These are phyloP conservation scores for Phytopythium montanum DNA, from an alignment of 352 stramenopile species.

Conservation along the genomic window DNA sequence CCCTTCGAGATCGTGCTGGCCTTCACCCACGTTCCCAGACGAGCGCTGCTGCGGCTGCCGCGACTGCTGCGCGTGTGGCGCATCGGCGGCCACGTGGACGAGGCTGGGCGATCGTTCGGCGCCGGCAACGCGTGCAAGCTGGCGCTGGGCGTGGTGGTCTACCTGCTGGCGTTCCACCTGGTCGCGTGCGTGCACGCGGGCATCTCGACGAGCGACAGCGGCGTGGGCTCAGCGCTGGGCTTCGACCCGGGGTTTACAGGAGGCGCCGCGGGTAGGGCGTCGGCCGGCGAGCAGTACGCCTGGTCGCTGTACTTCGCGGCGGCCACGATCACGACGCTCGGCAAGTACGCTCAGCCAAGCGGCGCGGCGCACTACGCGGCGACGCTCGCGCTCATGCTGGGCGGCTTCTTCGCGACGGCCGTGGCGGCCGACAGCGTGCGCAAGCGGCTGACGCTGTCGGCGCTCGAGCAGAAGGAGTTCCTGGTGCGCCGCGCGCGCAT, in stretches of 20 bases:
- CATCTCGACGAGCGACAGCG: background rate
- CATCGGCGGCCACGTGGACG: slow-evolving; percentile 22
- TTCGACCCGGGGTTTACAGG: background rate
- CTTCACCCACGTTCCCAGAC: slow-evolving; percentile 6
- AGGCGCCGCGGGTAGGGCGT: background rate
- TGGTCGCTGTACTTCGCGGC: slow-evolving; percentile 40
- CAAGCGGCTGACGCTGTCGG: slow-evolving; percentile 40
- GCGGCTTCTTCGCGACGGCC: slow-evolving; percentile 34
- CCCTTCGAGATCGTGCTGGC: slow-evolving; percentile 33
- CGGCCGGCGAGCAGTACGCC: slow-evolving; percentile 22
- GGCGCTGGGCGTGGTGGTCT: slow-evolving; percentile 8
- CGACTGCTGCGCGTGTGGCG: slow-evolving; percentile 33
- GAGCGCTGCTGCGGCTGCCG: slow-evolving; percentile 28
- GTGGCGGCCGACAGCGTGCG: slow-evolving; percentile 41
- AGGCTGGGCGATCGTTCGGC: slow-evolving; percentile 27
- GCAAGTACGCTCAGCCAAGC: slow-evolving; percentile 35
- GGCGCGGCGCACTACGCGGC: slow-evolving; percentile 26
- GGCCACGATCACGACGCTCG: slow-evolving; percentile 40
- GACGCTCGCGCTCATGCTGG: slow-evolving; percentile 39
- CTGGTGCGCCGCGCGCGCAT: slow-evolving; percentile 44
- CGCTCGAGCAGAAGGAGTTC: slow-evolving; percentile 63
- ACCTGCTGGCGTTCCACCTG: slow-evolving; percentile 25
- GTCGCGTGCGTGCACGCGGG: slow-evolving; percentile 22
- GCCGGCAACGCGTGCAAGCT: slow-evolving; percentile 11
- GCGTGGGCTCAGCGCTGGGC: background rate